Conservation (phyloP, 2,329 filamentous ascomycete genomes). For the Cladorrhinum sp. region DNA sequence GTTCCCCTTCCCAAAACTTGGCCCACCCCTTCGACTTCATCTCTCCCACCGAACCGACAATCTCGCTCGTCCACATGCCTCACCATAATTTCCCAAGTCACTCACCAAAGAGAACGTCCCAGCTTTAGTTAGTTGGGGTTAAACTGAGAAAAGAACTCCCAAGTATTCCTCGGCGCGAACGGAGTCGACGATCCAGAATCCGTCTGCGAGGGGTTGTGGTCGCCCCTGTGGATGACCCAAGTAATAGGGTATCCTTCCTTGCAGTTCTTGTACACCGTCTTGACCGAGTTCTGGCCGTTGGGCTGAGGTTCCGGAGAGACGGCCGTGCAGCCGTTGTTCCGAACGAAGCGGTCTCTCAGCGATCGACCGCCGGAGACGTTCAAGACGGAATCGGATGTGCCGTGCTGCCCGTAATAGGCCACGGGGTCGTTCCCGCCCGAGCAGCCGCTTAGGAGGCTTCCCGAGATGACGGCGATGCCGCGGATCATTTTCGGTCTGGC, state of each 20-base stretch:
- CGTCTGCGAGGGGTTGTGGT: slow-evolving; percentile 24
- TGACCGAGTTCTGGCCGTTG: slow-evolving; percentile 13
- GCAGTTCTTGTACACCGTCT: slow-evolving; percentile 22
- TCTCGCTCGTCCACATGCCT: no score
- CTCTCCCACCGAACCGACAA: no score
- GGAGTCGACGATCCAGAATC: slow-evolving; percentile 14
- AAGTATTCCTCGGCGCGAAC: slow-evolving; percentile 24
- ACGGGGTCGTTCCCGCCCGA: slow-evolving; percentile 17
- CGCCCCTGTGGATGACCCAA: slow-evolving; percentile 25
- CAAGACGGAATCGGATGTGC: slow-evolving; percentile 19
- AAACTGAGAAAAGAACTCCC: slow-evolving; percentile 25
- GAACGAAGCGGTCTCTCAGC: slow-evolving; percentile 22
- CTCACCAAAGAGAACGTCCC: no score
- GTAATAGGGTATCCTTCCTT: slow-evolving; percentile 22
- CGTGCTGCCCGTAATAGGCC: slow-evolving; percentile 23
- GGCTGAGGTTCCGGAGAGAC: slow-evolving; percentile 11
- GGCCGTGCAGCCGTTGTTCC: slow-evolving; percentile 20
- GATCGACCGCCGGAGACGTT: slow-evolving; percentile 16
- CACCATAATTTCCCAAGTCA: no score
- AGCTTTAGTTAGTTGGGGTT: no score
- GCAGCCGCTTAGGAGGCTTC: slow-evolving; percentile 16
- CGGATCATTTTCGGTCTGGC: slow-evolving; percentile 36
- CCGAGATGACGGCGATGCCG: slow-evolving; percentile 31
- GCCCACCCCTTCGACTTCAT: no score
- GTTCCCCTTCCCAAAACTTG: no score